A percentile compares a stretch with the other conserved stretches of the same genome.
phyloP scores from a whole-genome alignment of 208 protist genomes.

The Acanthamoeba castellanii region DNA sequence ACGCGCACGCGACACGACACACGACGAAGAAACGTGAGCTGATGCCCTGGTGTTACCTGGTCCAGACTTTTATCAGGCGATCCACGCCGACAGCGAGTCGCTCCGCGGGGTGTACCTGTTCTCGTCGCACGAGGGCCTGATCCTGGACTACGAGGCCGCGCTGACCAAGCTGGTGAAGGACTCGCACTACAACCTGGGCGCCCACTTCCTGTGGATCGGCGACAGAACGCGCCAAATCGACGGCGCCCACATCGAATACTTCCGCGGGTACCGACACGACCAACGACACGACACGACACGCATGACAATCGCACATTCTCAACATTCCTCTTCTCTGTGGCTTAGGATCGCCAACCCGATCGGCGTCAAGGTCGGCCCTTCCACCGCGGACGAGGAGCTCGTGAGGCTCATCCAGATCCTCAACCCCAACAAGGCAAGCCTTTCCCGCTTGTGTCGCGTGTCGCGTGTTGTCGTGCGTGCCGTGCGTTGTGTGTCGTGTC shows the following conservation, averaged over 20 bases:
- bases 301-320: neutral
- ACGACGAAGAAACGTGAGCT: neutral
- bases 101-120: constrained; percentile 80
- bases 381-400: constrained; percentile 81
- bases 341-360: constrained; percentile 87
- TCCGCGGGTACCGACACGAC: constrained; percentile 77
- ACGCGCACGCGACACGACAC: neutral
- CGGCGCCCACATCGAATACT: constrained; percentile 89
- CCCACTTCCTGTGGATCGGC: constrained; percentile 90
- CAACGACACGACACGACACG: too few species aligned
- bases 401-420: constrained; percentile 83
- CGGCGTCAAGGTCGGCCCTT: constrained; percentile 87
- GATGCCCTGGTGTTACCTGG: neutral
- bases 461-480: neutral
- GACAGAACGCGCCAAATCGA: constrained; percentile 88
- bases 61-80: constrained; percentile 20
- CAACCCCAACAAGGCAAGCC: constrained; percentile 79
- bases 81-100: constrained; percentile 3
- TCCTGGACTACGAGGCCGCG: constrained; percentile 87
- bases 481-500: neutral
- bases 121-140: constrained; percentile 88
- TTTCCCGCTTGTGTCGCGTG: neutral
- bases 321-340: neutral
- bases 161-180: constrained; percentile 78
- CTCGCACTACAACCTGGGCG: constrained; percentile 84